phyloP scores from a whole-genome alignment of 23 red algal genomes.

The Pyropia haitanensis region DNA sequence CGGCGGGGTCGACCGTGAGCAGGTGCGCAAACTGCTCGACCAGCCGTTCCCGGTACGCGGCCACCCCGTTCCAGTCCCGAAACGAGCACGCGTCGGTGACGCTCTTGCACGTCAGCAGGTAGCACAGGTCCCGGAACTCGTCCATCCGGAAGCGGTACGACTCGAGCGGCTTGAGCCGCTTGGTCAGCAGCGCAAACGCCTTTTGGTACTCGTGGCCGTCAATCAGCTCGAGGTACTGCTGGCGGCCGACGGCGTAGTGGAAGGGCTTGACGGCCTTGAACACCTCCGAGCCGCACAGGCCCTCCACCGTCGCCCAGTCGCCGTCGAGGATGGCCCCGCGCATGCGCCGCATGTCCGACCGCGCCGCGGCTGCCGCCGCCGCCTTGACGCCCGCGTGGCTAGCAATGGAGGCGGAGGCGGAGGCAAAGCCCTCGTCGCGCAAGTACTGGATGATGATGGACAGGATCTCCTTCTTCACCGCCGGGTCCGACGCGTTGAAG shows the following conservation, averaged over 20 bases:
- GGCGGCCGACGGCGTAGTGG: slow-evolving; percentile 73
- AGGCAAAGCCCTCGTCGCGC: slow-evolving; percentile 78
- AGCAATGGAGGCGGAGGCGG: slow-evolving; percentile 45
- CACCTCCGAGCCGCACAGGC: slow-evolving; percentile 40
- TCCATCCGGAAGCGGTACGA: slow-evolving; percentile 52
- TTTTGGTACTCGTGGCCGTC: slow-evolving; percentile 84
- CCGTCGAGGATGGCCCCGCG: slow-evolving; percentile 78
- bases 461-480: slow-evolving; percentile 84
- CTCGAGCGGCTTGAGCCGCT: slow-evolving; percentile 86
- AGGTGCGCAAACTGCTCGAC: slow-evolving; percentile 81
- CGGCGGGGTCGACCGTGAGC: slow-evolving; percentile 70
- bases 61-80: slow-evolving; percentile 75
- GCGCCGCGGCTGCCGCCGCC: slow-evolving; percentile 30
- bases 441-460: slow-evolving; percentile 89
- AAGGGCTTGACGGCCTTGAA: slow-evolving; percentile 82
- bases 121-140: slow-evolving; percentile 92
- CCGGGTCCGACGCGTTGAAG: slow-evolving; percentile 56
- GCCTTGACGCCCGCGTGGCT: slow-evolving; percentile 83
- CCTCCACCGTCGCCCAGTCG: slow-evolving; percentile 93
- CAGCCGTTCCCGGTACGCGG: slow-evolving; percentile 42
- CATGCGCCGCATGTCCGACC: slow-evolving; percentile 67
- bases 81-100: slow-evolving; percentile 77
- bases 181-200: slow-evolving; percentile 76
- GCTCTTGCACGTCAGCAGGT: slow-evolving; percentile 96
- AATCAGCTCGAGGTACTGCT: slow-evolving; percentile 95